Base-by-base conservation (phyloP, 371 early-diverging fungal species). In the Mucor sp. region DNA sequence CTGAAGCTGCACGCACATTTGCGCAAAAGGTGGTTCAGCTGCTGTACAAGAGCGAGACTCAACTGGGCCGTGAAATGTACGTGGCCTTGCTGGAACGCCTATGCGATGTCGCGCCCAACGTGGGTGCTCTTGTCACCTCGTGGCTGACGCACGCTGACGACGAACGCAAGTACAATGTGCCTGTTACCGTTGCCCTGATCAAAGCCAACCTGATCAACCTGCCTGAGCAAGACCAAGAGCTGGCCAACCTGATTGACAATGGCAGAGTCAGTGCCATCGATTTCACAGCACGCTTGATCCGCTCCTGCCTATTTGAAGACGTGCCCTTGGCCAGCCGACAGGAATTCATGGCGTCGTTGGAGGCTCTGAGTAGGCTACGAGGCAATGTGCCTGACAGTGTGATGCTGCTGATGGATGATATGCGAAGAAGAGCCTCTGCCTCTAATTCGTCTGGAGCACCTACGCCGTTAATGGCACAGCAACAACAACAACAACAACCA, bases 101-200 rank as follows among this genome's bases (percentile, higher is more conserved):
- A 15, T 95, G 94, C 68, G 93, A 94, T 59, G 71, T 88, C 28
- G 94, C 95, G 0, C 85, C 85, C 62, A 85, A 87, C 30, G 92
- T 94, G 0, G 89, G 86, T 25, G 88, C 90, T 50, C 94, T 97
- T 75, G 92, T 98, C 41, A 90, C 86, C 3, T 84, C 88, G 25
- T 98, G 98, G 98, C 76, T 99, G 15, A 85, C 95, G n/a, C 96
- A 93, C 78, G 88, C 94, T 3, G 95, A 96, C 47, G 97, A 98
- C 69, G 97, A 96, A 69, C 93, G 95, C 72, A 95, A 97, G 72
- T 92, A 88, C 71, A 91, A 93, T 68, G 93, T 96, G 2, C 87
- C 90, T 9, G 93, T 93, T 2, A 91, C 94, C 0, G 81, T 91
- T n/a, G 87, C 93, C 3, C 76, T 99, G 63, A 87, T 97, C 65